Percentiles rank a stretch among this genome's conserved stretches.
These are phyloP conservation scores for Sordariomycetes sp. DNA, from an alignment of 2,329 filamentous ascomycete species.

Conservation along the genomic window DNA sequence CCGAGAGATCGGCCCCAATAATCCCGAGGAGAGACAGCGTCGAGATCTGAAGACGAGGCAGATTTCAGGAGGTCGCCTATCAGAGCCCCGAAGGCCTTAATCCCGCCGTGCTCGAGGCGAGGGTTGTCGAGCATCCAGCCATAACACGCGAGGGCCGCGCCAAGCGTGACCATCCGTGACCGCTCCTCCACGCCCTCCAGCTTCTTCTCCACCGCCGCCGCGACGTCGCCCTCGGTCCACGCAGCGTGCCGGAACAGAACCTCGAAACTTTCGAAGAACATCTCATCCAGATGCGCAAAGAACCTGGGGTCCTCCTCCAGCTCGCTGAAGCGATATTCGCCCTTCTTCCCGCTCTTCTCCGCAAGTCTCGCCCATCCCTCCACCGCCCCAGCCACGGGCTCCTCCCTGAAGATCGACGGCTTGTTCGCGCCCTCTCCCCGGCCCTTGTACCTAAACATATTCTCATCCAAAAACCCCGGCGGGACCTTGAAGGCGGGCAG, in stretches of 20 bases:
- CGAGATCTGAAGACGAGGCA: background rate
- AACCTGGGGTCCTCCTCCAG: slow-evolving; percentile 3
- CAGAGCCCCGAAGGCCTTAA: background rate
- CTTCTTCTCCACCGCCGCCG: background rate
- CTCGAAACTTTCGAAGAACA: slow-evolving; percentile 1
- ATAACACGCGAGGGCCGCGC: slow-evolving; percentile 3
- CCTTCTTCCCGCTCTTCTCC: background rate
- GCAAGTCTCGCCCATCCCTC: background rate
- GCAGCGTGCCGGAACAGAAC: slow-evolving; percentile 1
- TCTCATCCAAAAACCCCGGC: slow-evolving; percentile 41
- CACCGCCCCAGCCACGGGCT: background rate
- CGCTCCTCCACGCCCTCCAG: slow-evolving; percentile 1
- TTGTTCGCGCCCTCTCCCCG: background rate
- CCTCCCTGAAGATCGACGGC: slow-evolving; percentile 13
- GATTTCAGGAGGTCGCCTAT: background rate
- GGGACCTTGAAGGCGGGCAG: slow-evolving; percentile 46
- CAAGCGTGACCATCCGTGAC: background rate
- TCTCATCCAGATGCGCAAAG: background rate
- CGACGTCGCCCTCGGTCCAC: background rate
- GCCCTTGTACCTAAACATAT: slow-evolving; percentile 22
- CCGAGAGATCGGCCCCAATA: slow-evolving; percentile 11
- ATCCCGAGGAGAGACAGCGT: background rate
- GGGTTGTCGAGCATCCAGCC: slow-evolving; percentile 5
- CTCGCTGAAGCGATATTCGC: background rate
- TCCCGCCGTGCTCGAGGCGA: background rate